Conservation (phyloP, 2,329 filamentous ascomycete species). For the Ascochyta rabiei region DNA sequence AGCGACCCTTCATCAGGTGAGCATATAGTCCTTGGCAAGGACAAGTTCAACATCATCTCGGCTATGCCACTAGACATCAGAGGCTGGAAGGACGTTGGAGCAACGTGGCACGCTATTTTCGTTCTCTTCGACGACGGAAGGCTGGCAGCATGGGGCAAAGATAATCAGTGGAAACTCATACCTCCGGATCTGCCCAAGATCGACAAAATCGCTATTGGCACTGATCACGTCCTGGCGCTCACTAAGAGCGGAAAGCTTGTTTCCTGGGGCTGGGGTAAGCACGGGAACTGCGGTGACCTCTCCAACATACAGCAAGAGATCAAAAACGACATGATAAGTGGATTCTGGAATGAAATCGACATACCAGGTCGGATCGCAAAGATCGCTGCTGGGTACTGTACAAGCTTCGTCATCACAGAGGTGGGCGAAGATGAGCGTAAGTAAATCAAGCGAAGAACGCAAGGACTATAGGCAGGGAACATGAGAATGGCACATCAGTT, state of each 20-base stretch:
- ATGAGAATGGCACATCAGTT: not conserved
- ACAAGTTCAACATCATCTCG: constrained; percentile 73
- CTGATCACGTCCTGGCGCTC: constrained; percentile 84
- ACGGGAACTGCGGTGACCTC: constrained; percentile 83
- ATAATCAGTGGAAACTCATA: constrained; percentile 83
- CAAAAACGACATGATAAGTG: constrained; percentile 38
- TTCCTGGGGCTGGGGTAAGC: constrained; percentile 96
- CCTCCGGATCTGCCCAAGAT: constrained; percentile 66
- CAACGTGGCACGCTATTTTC: constrained; percentile 84
- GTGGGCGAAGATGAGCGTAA: not conserved
- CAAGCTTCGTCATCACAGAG: constrained; percentile 34
- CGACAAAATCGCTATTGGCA: constrained; percentile 75
- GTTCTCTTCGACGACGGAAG: constrained; percentile 66
- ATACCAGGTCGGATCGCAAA: constrained; percentile 28
- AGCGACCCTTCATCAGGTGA: constrained; percentile 61
- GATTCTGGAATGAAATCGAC: constrained; percentile 37
- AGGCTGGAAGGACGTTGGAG: constrained; percentile 71
- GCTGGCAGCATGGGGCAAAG: constrained; percentile 77
- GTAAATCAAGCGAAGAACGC: not conserved
- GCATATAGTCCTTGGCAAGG: constrained; percentile 71
- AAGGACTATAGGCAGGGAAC: not conserved
- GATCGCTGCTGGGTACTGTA: constrained; percentile 38
- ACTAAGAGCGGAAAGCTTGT: constrained; percentile 70
- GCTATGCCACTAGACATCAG: constrained; percentile 60
- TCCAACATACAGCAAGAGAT: constrained; percentile 16